Conservation (phyloP, 257 asterid genomes). For the Penstemon newberryi region DNA sequence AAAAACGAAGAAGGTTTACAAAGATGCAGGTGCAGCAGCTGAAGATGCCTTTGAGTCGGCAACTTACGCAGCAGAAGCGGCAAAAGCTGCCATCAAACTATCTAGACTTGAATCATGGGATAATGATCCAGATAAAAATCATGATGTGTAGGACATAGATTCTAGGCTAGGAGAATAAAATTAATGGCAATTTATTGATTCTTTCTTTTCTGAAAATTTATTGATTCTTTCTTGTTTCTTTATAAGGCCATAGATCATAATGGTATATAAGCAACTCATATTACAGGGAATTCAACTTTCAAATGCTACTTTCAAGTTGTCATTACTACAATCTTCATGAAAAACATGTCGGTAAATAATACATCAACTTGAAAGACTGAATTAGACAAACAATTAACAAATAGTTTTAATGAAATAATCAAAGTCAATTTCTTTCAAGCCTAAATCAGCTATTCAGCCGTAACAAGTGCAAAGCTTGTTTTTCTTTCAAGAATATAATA, state of each 20-base stretch:
- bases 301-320: background rate
- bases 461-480: background rate
- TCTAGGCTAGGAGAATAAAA: background rate
- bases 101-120: slow-evolving; percentile 5
- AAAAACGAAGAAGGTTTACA: slow-evolving; percentile 6
- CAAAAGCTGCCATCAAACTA: slow-evolving; percentile 25
- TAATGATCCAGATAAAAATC: background rate
- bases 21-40: slow-evolving; percentile 25
- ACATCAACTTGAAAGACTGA: no score
- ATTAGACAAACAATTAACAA: background rate
- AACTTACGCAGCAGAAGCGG: slow-evolving; percentile 26
- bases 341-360: background rate
- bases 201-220: background rate
- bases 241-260: background rate
- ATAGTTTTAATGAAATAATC: background rate
- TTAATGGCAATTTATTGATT: background rate
- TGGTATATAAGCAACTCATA: background rate
- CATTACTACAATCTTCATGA: background rate
- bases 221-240: background rate
- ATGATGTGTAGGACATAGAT: background rate
- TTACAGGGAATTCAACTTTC: background rate
- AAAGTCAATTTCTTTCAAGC: background rate
- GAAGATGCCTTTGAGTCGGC: slow-evolving; percentile 29
- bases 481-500: no score
- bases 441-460: background rate